A percentile compares a stretch with the other conserved stretches of the same genome.
Conservation (phyloP, 192 early-diverging fungal genomes). For the Coemansia sp. region DNA sequence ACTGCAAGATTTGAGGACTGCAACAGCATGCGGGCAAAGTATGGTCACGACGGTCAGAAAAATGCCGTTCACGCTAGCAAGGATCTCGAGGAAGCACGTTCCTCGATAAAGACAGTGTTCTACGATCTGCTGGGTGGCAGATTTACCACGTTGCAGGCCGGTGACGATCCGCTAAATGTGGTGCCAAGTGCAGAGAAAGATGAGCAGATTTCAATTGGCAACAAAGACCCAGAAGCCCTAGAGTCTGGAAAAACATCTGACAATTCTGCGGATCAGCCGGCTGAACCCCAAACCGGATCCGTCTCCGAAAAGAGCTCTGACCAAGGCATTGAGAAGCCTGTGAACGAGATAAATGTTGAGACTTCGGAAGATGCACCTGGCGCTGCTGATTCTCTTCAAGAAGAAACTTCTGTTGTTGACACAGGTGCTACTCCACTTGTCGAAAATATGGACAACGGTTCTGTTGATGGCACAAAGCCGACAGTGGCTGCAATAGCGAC, state of each 20-base stretch:
- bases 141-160: slow-evolving; percentile 21
- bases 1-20: slow-evolving; percentile 46
- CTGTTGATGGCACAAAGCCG: not conserved
- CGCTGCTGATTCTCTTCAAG: not conserved
- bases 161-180: slow-evolving; percentile 32
- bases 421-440: not conserved
- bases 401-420: not conserved
- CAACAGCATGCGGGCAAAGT: slow-evolving; percentile 57
- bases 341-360: not conserved
- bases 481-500: not conserved
- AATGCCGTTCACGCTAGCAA: slow-evolving; percentile 62
- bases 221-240: not conserved
- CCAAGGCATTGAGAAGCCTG: not conserved
- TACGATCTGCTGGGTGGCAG: slow-evolving; percentile 33
- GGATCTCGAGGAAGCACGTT: slow-evolving; percentile 22
- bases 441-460: not conserved
- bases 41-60: slow-evolving; percentile 54
- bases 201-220: not conserved
- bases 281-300: too few species aligned
- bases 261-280: too few species aligned
- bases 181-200: not conserved
- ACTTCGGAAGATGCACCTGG: not conserved
- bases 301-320: not conserved
- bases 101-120: slow-evolving; percentile 38
- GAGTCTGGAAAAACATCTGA: not conserved